phyloP scores from a whole-genome alignment of 2,329 filamentous ascomycete species.

The Torrubiellomyces zombiae region DNA sequence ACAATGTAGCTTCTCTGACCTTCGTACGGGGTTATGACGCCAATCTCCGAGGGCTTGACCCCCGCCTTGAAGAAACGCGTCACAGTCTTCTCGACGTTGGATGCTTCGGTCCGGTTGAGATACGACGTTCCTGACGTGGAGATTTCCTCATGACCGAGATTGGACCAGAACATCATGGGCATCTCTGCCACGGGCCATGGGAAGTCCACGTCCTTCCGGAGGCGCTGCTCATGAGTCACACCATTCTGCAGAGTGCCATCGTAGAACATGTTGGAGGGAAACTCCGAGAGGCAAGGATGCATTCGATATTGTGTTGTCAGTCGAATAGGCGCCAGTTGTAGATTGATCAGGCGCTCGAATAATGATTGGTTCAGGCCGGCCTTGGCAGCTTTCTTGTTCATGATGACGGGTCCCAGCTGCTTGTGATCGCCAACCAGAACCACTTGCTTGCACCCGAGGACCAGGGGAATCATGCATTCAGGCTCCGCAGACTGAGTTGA shows the following conservation, averaged over 20 bases:
- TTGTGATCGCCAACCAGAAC: conserved; percentile 98
- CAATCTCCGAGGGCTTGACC: conserved; percentile 83
- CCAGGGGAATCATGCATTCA: conserved; percentile 96
- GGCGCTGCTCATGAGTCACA: conserved; percentile 73
- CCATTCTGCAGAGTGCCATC: conserved; percentile 94
- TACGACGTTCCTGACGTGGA: conserved; percentile 96
- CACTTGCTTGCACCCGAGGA: conserved; percentile 94
- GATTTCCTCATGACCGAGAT: conserved; percentile 93
- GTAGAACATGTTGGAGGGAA: conserved; percentile 99
- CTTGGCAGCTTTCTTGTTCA: conserved; percentile 99
- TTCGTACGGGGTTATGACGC: conserved; percentile 97
- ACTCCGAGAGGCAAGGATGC: conserved; percentile 93
- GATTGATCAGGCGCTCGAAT: conserved; percentile 86
- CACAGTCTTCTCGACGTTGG: conserved; percentile 96
- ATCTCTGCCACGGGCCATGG: conserved; percentile 89
- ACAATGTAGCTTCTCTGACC: conserved; percentile 97
- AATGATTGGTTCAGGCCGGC: conserved; percentile 96
- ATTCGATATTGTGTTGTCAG: conserved; percentile 97
- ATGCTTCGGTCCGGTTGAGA: conserved; percentile 90
- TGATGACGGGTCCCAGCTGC: conserved; percentile 93
- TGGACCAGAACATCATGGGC: conserved; percentile 99
- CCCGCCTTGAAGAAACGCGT: conserved; percentile 98
- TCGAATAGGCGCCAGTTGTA: conserved; percentile 80
- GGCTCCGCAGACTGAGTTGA: conserved; percentile 96
- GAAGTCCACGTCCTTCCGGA: conserved; percentile 90